A percentile compares a stretch with the other conserved stretches of the same genome.
Conservation (phyloP, 805 yeast species). For the Wickerhamomyces bisporus region DNA sequence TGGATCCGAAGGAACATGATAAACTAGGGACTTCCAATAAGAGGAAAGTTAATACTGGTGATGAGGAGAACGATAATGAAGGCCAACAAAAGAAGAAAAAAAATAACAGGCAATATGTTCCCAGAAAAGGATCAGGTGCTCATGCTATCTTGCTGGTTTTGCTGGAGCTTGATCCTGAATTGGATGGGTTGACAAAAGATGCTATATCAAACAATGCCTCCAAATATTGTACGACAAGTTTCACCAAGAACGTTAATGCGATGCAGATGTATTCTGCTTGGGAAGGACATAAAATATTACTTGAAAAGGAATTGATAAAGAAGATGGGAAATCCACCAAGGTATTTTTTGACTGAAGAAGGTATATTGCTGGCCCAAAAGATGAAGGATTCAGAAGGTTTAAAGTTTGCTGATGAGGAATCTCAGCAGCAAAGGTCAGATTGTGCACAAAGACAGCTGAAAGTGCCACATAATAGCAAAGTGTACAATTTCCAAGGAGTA, state of each 20-base stretch:
- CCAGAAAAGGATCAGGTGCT: slow-evolving; percentile 74
- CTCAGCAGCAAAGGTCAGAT: slow-evolving; percentile 17
- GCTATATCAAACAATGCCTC: slow-evolving; percentile 52
- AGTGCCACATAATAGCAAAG: slow-evolving; percentile 5
- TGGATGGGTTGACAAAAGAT: slow-evolving; percentile 58
- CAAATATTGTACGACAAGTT: slow-evolving; percentile 52
- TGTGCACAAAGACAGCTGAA: slow-evolving; percentile 2
- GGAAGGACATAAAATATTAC: slow-evolving; percentile 60
- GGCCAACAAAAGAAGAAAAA: slow-evolving; percentile 19
- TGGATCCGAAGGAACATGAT: slow-evolving; percentile 8
- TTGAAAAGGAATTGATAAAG: slow-evolving; percentile 54
- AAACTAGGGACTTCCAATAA: slow-evolving; percentile 1
- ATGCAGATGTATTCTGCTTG: slow-evolving; percentile 71
- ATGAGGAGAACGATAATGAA: slow-evolving; percentile 7
- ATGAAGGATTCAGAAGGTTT: slow-evolving; percentile 44
- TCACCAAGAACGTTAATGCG: slow-evolving; percentile 53
- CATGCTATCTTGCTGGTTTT: slow-evolving; percentile 73
- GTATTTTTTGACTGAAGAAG: slow-evolving; percentile 66
- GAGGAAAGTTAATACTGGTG: slow-evolving; percentile 1
- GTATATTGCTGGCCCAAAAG: slow-evolving; percentile 54
- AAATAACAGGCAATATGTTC: slow-evolving; percentile 48
- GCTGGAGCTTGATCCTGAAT: slow-evolving; percentile 38
- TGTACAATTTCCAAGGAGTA: slow-evolving; percentile 2
- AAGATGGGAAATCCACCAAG: slow-evolving; percentile 52
- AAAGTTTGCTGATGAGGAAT: slow-evolving; percentile 21